phyloP scores from a whole-genome alignment of 1,139 yeast species.

The Protomyces inundatus region DNA sequence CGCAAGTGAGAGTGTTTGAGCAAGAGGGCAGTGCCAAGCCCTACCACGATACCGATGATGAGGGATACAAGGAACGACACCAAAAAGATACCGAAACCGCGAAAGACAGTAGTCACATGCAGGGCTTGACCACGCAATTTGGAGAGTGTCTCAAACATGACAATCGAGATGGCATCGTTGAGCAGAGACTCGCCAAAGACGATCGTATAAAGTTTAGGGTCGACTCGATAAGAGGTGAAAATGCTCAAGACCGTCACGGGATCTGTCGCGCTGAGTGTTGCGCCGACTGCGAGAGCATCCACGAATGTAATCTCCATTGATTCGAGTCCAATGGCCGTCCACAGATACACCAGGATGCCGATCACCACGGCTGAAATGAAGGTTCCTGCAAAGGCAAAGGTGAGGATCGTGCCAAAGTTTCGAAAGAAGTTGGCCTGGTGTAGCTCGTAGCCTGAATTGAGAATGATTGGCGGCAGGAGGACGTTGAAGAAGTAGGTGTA shows the following conservation, averaged over 20 bases:
- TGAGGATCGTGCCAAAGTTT: conserved; percentile 82
- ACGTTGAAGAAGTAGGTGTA: conserved; percentile 92
- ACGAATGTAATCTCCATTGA: conserved; percentile 83
- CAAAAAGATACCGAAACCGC: conserved; percentile 88
- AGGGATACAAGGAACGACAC: conserved; percentile 93
- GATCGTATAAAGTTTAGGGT: conserved; percentile 91
- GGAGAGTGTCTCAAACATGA: conserved; percentile 97
- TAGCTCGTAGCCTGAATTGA: conserved; percentile 92
- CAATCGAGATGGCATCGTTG: conserved; percentile 97
- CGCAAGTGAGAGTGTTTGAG: conserved; percentile 89
- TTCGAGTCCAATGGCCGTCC: conserved; percentile 90
- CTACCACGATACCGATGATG: conserved; percentile 80
- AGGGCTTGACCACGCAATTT: conserved; percentile 86
- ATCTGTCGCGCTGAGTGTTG: conserved; percentile 95
- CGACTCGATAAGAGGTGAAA: conserved; percentile 95
- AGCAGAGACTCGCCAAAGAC: conserved; percentile 93
- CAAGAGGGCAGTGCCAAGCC: conserved; percentile 80
- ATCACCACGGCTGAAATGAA: conserved; percentile 83
- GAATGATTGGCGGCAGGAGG: conserved; percentile 88
- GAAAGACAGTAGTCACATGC: conserved; percentile 69
- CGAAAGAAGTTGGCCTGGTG: conserved; percentile 93
- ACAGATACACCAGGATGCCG: conserved; percentile 68
- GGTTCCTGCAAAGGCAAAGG: conserved; percentile 97
- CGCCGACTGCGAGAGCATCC: conserved; percentile 95
- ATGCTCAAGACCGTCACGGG: conserved; percentile 96